Evolutionary conservation across 106 monocot species (phyloP).

Genomic region (Dioscorea alata): DNA sequence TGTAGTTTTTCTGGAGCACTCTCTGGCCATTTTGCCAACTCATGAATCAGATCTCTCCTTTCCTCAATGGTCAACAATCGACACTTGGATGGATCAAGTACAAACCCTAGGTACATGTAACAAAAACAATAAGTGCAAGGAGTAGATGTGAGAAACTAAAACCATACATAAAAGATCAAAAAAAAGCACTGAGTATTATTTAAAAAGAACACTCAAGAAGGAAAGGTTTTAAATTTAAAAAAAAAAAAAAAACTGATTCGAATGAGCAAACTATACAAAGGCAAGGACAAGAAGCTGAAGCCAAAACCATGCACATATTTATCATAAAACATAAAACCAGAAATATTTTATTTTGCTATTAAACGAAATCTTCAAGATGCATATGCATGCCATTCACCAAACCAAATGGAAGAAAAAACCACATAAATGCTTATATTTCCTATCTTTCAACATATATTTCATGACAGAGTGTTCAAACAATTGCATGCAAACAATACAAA

Average conservation of each 20-base stretch:
- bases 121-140: not conserved
- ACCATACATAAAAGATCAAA: not conserved
- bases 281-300: not conserved
- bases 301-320: no score
- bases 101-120: slow-evolving; percentile 30
- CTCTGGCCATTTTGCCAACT: slow-evolving; percentile 53
- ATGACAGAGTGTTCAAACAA: not conserved
- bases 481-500: not conserved
- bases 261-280: not conserved
- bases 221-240: not conserved
- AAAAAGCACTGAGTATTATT: not conserved
- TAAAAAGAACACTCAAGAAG: not conserved
- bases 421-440: not conserved
- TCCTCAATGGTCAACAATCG: slow-evolving; percentile 47
- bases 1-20: slow-evolving; percentile 63
- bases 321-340: not conserved
- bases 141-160: no score
- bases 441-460: not conserved
- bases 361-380: not conserved
- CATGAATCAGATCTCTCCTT: slow-evolving; percentile 59
- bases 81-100: slow-evolving; percentile 64
- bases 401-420: not conserved
- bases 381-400: not conserved
- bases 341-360: not conserved
- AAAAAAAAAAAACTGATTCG: not conserved